These are phyloP conservation scores for Pseudogymnoascus sp. DNA, from an alignment of 2,329 filamentous ascomycete genomes.

Conservation along the genomic window DNA sequence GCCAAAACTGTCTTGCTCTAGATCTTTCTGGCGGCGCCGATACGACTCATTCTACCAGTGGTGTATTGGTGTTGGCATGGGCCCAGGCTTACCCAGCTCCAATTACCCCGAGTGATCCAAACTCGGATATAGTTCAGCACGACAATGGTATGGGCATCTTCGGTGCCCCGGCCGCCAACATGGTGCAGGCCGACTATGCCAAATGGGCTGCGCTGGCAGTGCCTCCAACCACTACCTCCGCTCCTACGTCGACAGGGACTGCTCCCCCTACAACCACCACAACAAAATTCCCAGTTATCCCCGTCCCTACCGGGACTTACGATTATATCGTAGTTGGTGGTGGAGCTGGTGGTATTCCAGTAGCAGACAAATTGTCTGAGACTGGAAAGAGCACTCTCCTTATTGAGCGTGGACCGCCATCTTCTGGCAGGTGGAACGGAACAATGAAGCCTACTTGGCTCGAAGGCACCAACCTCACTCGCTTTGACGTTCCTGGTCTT, in stretches of 20 bases:
- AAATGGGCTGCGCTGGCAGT: slow-evolving; percentile 25
- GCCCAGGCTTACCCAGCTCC: slow-evolving; percentile 37
- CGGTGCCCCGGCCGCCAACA: slow-evolving; percentile 34
- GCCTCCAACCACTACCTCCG: slow-evolving; percentile 15
- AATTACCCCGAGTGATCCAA: slow-evolving; percentile 34
- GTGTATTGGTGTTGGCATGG: slow-evolving; percentile 44
- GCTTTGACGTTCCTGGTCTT: slow-evolving; percentile 8
- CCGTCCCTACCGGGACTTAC: background rate
- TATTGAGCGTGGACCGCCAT: slow-evolving; percentile 9
- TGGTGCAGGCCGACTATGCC: slow-evolving; percentile 33
- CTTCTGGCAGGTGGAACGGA: slow-evolving; percentile 1
- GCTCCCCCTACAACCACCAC: slow-evolving; percentile 13
- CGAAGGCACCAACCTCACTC: slow-evolving; percentile 3
- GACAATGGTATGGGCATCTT: slow-evolving; percentile 48
- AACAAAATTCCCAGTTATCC: background rate
- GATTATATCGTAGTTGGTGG: slow-evolving; percentile 10
- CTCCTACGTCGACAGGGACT: background rate
- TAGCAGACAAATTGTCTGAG: slow-evolving; percentile 10
- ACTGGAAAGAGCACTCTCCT: slow-evolving; percentile 7
- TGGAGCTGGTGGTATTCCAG: slow-evolving; percentile 10
- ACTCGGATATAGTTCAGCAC: slow-evolving; percentile 43
- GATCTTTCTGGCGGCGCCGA: slow-evolving; percentile 38
- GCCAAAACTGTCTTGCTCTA: slow-evolving; percentile 38
- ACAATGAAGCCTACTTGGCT: background rate
- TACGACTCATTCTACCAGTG: slow-evolving; percentile 31